Percentiles rank a stretch among this genome's conserved stretches.
These are phyloP conservation scores for Aspergillus hiratsukae DNA, from an alignment of 2,329 filamentous ascomycete species.

Conservation along the genomic window DNA sequence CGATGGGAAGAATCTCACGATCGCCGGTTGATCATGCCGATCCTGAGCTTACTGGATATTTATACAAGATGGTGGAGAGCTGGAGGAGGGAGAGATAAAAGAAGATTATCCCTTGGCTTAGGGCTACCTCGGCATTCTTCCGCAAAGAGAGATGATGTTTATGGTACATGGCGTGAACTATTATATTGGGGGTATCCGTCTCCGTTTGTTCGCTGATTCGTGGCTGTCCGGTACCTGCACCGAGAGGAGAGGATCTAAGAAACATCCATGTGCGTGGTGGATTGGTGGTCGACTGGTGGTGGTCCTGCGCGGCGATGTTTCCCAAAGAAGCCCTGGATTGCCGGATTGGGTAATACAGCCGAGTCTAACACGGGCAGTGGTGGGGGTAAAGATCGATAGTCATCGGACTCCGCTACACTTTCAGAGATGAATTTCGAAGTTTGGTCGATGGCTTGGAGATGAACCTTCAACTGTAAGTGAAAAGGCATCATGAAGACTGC, in stretches of 20 bases:
- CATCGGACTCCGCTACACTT: neutral
- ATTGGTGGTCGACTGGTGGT: no score
- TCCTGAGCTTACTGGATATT: conserved; percentile 1
- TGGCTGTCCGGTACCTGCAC: neutral
- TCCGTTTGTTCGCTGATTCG: no score
- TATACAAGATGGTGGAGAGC: neutral
- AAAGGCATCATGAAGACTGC: neutral
- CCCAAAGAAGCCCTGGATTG: neutral
- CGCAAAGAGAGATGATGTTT: neutral
- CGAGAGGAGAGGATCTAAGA: no score
- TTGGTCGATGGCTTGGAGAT: neutral
- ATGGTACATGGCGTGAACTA: neutral
- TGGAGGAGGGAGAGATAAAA: neutral
- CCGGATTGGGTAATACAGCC: neutral
- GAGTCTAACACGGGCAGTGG: neutral
- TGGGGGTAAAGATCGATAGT: neutral
- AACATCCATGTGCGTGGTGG: no score
- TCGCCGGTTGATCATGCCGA: conserved; percentile 4
- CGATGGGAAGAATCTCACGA: neutral
- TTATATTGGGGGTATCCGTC: neutral
- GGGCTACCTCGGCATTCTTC: neutral
- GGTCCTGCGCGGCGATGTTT: neutral
- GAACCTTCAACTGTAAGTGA: neutral
- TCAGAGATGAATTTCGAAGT: neutral
- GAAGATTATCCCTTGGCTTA: neutral